Evolutionary conservation across 139 green algal genomes (phyloP).

Genomic region (Nannochloris sp.): DNA sequence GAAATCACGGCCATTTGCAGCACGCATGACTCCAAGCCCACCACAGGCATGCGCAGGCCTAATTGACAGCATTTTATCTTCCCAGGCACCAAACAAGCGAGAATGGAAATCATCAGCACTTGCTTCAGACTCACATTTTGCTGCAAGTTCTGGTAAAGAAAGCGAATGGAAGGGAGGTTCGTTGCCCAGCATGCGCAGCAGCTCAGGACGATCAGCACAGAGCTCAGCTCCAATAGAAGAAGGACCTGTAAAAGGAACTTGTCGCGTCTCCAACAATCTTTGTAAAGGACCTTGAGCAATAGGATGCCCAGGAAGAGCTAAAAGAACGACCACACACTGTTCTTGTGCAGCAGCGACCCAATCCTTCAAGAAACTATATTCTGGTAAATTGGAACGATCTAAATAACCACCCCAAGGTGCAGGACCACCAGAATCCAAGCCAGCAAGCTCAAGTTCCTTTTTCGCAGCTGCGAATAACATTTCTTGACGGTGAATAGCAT

Average conservation of each 20-base stretch:
- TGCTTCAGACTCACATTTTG: slow-evolving; percentile 3
- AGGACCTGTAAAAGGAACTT: slow-evolving; percentile 14
- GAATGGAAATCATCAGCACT: background rate
- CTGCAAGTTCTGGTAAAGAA: slow-evolving; percentile 22
- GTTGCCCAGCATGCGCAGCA: background rate
- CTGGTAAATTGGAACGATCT: background rate
- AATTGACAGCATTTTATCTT: background rate
- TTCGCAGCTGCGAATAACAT: background rate
- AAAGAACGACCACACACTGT: slow-evolving; percentile 10
- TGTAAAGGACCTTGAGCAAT: slow-evolving; percentile 17
- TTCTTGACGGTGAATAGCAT: background rate
- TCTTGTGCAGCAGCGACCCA: slow-evolving; percentile 5
- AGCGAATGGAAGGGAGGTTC: slow-evolving; percentile 11
- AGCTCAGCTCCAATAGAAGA: slow-evolving; percentile 2
- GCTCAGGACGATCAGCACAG: slow-evolving; percentile 6
- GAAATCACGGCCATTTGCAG: slow-evolving; percentile 1
- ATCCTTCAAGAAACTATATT: slow-evolving; percentile 11
- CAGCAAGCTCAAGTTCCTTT: background rate
- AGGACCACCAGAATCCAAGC: background rate
- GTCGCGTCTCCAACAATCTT: slow-evolving; percentile 13
- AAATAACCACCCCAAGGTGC: slow-evolving; percentile 1
- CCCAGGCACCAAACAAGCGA: background rate
- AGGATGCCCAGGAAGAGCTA: slow-evolving; percentile 5
- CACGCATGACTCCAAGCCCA: background rate
- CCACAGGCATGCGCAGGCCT: slow-evolving; percentile 7